Evolutionary conservation across 2,329 filamentous ascomycete species (phyloP).

Genomic region (Ascochyta koolunga): DNA sequence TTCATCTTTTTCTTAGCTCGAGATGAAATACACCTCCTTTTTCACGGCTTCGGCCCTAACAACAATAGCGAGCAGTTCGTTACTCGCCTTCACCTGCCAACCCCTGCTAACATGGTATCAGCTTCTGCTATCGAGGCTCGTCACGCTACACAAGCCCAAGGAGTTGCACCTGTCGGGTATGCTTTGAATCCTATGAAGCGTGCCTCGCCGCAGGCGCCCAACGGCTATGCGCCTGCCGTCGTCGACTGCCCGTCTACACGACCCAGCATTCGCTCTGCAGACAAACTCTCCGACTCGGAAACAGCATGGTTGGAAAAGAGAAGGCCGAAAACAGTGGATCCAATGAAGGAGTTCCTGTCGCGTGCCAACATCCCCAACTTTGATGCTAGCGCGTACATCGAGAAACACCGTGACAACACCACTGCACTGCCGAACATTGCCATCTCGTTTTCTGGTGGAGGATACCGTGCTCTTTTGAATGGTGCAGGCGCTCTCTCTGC

Average conservation of each 20-base stretch:
- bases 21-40: slow-evolving; percentile 37
- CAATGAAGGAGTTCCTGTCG: slow-evolving; percentile 76
- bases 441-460: slow-evolving; percentile 81
- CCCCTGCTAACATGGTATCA: slow-evolving; percentile 27
- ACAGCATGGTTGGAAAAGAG: slow-evolving; percentile 74
- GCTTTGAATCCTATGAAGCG: slow-evolving; percentile 42
- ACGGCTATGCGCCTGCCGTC: slow-evolving; percentile 73
- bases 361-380: slow-evolving; percentile 78
- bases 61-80: slow-evolving; percentile 39
- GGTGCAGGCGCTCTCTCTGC: slow-evolving; percentile 80
- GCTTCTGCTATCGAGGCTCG: slow-evolving; percentile 35
- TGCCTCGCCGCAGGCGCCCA: slow-evolving; percentile 61
- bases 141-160: slow-evolving; percentile 20
- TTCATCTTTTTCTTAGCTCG: slow-evolving; percentile 7
- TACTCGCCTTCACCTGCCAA: neutral
- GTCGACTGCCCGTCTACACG: slow-evolving; percentile 73
- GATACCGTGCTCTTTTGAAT: slow-evolving; percentile 84
- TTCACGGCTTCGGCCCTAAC: slow-evolving; percentile 39
- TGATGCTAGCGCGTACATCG: slow-evolving; percentile 75
- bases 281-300: slow-evolving; percentile 70
- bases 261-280: slow-evolving; percentile 71
- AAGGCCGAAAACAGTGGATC: slow-evolving; percentile 72
- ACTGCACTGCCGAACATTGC: slow-evolving; percentile 70
- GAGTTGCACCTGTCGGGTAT: slow-evolving; percentile 24
- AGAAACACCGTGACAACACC: slow-evolving; percentile 61